Conservation (phyloP, 768 basidiomycete genomes). For the Mycena floridula region DNA sequence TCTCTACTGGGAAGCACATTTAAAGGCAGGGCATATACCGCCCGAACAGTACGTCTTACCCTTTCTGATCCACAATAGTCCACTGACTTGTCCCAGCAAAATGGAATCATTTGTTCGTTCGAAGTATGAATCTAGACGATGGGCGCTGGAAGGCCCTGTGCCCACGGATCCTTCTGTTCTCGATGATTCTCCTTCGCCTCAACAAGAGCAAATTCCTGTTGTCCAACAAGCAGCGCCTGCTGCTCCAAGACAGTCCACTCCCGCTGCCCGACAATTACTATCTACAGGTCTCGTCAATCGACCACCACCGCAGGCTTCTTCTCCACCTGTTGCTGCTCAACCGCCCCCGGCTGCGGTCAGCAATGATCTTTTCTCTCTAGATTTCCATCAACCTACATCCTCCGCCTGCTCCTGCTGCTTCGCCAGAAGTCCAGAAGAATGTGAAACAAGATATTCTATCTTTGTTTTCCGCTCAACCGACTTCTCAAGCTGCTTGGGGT, state of each 20-base stretch:
- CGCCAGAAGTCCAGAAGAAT: slow-evolving; percentile 50
- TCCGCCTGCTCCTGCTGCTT: slow-evolving; percentile 17
- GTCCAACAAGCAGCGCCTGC: slow-evolving; percentile 20
- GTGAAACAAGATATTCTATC: slow-evolving; percentile 84
- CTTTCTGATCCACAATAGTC: neutral
- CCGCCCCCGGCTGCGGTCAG: slow-evolving; percentile 27
- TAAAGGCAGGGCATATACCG: slow-evolving; percentile 86
- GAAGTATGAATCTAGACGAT: slow-evolving; percentile 90
- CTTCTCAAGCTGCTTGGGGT: slow-evolving; percentile 24
- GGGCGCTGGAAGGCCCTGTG: slow-evolving; percentile 88
- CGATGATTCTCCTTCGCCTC: slow-evolving; percentile 35
- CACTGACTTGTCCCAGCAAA: slow-evolving; percentile 52
- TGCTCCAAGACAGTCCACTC: slow-evolving; percentile 25
- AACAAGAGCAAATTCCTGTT: slow-evolving; percentile 21
- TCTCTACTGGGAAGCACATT: slow-evolving; percentile 94
- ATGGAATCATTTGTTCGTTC: slow-evolving; percentile 97
- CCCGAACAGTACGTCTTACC: slow-evolving; percentile 79
- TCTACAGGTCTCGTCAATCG: slow-evolving; percentile 23
- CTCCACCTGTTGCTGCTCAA: slow-evolving; percentile 20
- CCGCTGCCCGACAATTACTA: slow-evolving; percentile 50
- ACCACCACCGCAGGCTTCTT: slow-evolving; percentile 10
- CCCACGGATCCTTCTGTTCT: slow-evolving; percentile 79
- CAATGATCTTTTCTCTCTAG: slow-evolving; percentile 78
- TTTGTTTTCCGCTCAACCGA: slow-evolving; percentile 48
- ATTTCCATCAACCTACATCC: slow-evolving; percentile 66